These are phyloP conservation scores for Monosiga brevicollis DNA, from an alignment of 78 protist species.

Conservation along the genomic window DNA sequence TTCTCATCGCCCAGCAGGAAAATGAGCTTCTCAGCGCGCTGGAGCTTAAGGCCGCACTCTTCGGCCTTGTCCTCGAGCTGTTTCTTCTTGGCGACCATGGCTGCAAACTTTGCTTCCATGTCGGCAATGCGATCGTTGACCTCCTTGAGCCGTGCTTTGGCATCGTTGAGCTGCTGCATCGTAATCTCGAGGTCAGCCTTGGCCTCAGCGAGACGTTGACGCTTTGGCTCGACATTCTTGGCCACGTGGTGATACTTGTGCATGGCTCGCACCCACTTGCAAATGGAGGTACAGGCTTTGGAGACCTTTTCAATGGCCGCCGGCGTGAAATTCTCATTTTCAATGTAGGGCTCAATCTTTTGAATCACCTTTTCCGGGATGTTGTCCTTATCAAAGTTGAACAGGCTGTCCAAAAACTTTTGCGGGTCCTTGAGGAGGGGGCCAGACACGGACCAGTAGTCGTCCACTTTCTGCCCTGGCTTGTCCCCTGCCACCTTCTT, in stretches of 20 bases:
- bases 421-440: constrained; percentile 35
- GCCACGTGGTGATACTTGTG: constrained; percentile 56
- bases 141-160: constrained; percentile 24
- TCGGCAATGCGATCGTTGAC: constrained; percentile 43
- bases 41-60: constrained; percentile 29
- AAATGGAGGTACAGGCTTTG: constrained; percentile 66
- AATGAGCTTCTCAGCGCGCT: constrained; percentile 61
- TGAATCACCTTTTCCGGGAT: constrained; percentile 30
- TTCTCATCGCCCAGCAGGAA: constrained; percentile 69
- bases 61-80: constrained; percentile 42
- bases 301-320: constrained; percentile 43
- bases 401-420: constrained; percentile 36
- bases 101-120: constrained; percentile 37
- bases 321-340: constrained; percentile 45
- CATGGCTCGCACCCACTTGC: constrained; percentile 79
- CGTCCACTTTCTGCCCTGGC: constrained; percentile 43
- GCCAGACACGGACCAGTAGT: constrained; percentile 64
- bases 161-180: constrained; percentile 18
- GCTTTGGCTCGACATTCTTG: constrained; percentile 67
- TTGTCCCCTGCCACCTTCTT: constrained; percentile 14
- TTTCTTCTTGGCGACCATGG: constrained; percentile 21
- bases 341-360: constrained; percentile 53
- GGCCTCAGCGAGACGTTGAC: constrained; percentile 25
- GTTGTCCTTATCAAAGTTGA: constrained; percentile 60
- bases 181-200: constrained; percentile 39